Conservation (phyloP, 257 asterid species). For the Coffea canephora region DNA sequence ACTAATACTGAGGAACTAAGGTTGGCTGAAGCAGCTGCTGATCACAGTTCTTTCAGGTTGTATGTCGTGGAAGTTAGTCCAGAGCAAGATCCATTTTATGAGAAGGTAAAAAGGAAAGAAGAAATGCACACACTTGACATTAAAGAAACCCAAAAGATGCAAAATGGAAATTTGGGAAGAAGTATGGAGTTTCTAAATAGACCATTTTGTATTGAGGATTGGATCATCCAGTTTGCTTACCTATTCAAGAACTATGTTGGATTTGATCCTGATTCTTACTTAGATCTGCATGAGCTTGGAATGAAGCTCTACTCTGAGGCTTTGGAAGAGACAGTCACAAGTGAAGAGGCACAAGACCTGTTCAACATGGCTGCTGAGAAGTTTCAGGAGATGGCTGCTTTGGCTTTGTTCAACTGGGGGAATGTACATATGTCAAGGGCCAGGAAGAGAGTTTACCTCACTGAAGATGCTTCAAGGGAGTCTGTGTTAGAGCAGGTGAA, state of each 20-base stretch:
- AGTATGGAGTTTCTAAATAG: conserved; percentile 30
- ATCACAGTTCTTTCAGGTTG: conserved; percentile 59
- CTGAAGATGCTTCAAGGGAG: conserved; percentile 57
- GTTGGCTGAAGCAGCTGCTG: conserved; percentile 73
- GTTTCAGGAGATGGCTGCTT: conserved; percentile 82
- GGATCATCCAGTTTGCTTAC: conserved; percentile 75
- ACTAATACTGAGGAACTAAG: conserved; percentile 73
- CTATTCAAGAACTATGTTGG: conserved; percentile 70
- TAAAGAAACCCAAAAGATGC: conserved; percentile 20
- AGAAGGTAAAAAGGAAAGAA: conserved; percentile 32
- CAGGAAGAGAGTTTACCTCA: conserved; percentile 53
- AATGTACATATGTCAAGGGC: conserved; percentile 82
- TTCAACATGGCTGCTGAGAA: conserved; percentile 62
- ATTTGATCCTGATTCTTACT: conserved; percentile 64
- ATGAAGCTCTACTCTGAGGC: conserved; percentile 76
- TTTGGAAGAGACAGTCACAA: conserved; percentile 72
- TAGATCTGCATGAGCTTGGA: conserved; percentile 73
- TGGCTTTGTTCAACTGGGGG: conserved; percentile 86
- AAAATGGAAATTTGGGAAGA: conserved; percentile 38
- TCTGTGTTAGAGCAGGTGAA: conserved; percentile 46
- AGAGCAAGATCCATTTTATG: conserved; percentile 61
- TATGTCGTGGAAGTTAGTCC: conserved; percentile 63
- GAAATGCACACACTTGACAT: conserved; percentile 8
- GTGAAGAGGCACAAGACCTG: conserved; percentile 78
- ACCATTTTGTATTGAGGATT: conserved; percentile 62